Evolutionary conservation across 495 filamentous ascomycete species (phyloP).

Genomic region (Aeminium ludgeri): DNA sequence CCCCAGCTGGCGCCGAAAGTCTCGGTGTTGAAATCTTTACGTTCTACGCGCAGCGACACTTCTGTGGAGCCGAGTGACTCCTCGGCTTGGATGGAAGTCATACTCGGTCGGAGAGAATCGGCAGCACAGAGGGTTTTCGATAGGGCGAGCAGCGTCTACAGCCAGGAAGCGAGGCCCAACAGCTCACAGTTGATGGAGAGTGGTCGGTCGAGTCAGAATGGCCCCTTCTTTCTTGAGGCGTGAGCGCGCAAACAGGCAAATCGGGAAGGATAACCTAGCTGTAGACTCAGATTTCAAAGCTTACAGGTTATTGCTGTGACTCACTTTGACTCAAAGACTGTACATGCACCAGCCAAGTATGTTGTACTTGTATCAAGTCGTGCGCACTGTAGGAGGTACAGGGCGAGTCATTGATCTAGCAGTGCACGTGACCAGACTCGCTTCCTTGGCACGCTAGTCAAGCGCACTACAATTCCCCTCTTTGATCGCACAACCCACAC

Average conservation of each 20-base stretch:
- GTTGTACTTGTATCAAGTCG: no score
- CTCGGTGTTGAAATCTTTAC: neutral
- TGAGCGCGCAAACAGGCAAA: neutral
- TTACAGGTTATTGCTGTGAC: no score
- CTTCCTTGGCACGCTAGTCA: neutral
- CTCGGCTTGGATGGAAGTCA: conserved; percentile 1
- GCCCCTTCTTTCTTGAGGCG: conserved; percentile 5
- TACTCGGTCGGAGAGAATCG: no score
- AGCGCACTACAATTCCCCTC: neutral
- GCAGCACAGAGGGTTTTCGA: neutral
- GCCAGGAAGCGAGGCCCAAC: conserved; percentile 1
- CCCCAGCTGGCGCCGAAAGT: neutral
- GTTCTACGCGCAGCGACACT: neutral
- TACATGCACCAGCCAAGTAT: no score
- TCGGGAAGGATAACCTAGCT: no score
- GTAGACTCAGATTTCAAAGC: no score
- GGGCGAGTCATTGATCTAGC: no score
- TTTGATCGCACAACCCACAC: neutral
- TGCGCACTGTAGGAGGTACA: no score
- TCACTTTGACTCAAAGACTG: no score
- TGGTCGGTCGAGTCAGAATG: conserved; percentile 1
- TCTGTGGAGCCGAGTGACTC: neutral
- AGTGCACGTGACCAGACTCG: conserved; percentile 1
- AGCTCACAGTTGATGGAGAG: neutral
- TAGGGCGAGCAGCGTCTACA: conserved; percentile 4